Evolutionary conservation across 352 stramenopile species (phyloP).

Genomic region (Phytophthora ohioensis): DNA sequence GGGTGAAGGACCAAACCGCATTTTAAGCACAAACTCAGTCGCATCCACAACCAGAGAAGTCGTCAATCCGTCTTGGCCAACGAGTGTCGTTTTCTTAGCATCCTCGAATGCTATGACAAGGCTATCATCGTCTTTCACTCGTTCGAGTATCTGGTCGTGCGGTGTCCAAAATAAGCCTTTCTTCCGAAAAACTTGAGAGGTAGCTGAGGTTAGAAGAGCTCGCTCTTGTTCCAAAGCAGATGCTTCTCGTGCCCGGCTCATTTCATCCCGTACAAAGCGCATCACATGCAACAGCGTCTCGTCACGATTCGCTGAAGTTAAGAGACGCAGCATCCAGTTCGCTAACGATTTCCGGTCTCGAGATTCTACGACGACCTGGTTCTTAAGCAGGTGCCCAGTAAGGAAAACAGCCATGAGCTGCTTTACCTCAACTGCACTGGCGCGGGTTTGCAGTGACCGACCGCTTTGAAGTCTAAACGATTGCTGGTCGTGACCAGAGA

Average conservation of each 20-base stretch:
- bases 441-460: constrained; percentile 26
- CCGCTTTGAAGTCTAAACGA: constrained; percentile 26
- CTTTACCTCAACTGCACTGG: constrained; percentile 58
- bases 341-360: constrained; percentile 69
- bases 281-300: constrained; percentile 75
- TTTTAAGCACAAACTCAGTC: constrained; percentile 53
- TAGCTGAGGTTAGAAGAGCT: constrained; percentile 35
- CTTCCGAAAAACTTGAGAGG: constrained; percentile 59
- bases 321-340: constrained; percentile 72
- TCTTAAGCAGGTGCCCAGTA: constrained; percentile 68
- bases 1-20: constrained; percentile 42
- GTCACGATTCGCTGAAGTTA: constrained; percentile 68
- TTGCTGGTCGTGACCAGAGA: constrained; percentile 36
- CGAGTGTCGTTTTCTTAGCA: not conserved
- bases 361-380: constrained; percentile 57
- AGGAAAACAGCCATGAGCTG: constrained; percentile 87
- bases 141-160: constrained; percentile 26
- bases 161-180: constrained; percentile 47
- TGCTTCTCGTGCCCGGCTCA: constrained; percentile 32
- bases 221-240: constrained; percentile 42
- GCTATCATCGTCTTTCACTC: constrained; percentile 21
- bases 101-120: constrained; percentile 38
- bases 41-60: constrained; percentile 45
- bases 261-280: constrained; percentile 61
- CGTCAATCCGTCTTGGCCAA: constrained; percentile 10